phyloP scores from a whole-genome alignment of 257 asterid genomes.

The Solanum clarkiae region DNA sequence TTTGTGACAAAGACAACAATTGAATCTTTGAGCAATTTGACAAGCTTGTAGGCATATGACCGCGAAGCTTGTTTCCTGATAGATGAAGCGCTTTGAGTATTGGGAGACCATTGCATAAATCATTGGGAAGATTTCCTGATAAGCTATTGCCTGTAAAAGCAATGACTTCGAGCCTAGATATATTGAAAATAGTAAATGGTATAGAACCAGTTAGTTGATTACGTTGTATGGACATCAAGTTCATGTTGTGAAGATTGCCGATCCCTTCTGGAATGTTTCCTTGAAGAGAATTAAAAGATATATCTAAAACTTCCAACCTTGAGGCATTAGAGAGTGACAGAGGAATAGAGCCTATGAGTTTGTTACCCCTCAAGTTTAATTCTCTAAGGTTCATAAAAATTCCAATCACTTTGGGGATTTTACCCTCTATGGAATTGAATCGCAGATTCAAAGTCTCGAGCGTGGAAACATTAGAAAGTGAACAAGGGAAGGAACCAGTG shows the following conservation, averaged over 20 bases:
- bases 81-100: not conserved
- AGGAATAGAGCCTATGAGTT: not conserved
- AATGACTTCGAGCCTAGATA: not conserved
- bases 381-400: no score
- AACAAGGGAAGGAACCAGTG: not conserved
- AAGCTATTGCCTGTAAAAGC: not conserved
- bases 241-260: no score
- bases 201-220: no score
- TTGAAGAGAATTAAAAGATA: not conserved
- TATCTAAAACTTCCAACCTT: no score
- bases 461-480: no score
- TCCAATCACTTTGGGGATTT: no score
- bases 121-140: not conserved
- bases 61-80: not conserved
- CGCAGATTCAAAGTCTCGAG: no score
- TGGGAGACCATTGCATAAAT: not conserved
- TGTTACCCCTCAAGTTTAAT: no score
- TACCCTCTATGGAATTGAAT: no score
- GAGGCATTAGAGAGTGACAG: not conserved
- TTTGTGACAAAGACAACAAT: fast-evolving
- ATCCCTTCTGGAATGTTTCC: not conserved
- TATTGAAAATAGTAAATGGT: no score
- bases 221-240: no score
- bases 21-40: not conserved
- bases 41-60: not conserved